Conservation (phyloP, 106 monocot genomes). For the Dendrobium catenatum region DNA sequence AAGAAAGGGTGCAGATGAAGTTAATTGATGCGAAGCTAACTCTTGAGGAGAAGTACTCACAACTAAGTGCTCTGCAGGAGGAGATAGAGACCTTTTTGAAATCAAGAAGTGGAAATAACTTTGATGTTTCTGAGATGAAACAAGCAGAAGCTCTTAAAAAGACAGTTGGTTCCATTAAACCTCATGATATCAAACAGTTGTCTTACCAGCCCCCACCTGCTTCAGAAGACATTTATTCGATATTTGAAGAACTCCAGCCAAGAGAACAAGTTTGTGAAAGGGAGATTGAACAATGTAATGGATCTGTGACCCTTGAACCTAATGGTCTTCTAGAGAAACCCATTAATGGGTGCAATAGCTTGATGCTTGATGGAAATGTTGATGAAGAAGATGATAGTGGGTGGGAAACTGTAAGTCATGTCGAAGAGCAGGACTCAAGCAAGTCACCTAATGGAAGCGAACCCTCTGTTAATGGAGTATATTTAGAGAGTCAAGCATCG, state of each 20-base stretch:
- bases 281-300: slow-evolving; percentile 52
- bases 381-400: slow-evolving; percentile 76
- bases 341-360: slow-evolving; percentile 15
- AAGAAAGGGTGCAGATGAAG: slow-evolving; percentile 99
- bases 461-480: slow-evolving; percentile 57
- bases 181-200: slow-evolving; percentile 63
- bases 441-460: slow-evolving; percentile 84
- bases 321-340: slow-evolving; percentile 18
- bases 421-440: slow-evolving; percentile 64
- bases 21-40: slow-evolving; percentile 84
- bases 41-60: slow-evolving; percentile 72
- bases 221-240: slow-evolving; percentile 77
- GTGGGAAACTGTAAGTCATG: slow-evolving; percentile 84
- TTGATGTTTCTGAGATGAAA: slow-evolving; percentile 19
- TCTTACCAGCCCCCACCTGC: slow-evolving; percentile 58
- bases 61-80: slow-evolving; percentile 46
- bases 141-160: slow-evolving; percentile 62
- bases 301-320: slow-evolving; percentile 7
- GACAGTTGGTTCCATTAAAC: slow-evolving; percentile 29
- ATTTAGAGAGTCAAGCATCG: slow-evolving; percentile 50
- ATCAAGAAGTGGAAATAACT: slow-evolving; percentile 1
- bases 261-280: slow-evolving; percentile 42
- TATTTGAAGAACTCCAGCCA: slow-evolving; percentile 65
- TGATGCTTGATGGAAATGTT: slow-evolving; percentile 20
- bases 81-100: slow-evolving; percentile 55